A percentile compares a stretch with the other conserved stretches of the same genome.
Evolutionary conservation across 2,329 filamentous ascomycete species (phyloP).

Genomic region (Ceratocystis papillata): DNA sequence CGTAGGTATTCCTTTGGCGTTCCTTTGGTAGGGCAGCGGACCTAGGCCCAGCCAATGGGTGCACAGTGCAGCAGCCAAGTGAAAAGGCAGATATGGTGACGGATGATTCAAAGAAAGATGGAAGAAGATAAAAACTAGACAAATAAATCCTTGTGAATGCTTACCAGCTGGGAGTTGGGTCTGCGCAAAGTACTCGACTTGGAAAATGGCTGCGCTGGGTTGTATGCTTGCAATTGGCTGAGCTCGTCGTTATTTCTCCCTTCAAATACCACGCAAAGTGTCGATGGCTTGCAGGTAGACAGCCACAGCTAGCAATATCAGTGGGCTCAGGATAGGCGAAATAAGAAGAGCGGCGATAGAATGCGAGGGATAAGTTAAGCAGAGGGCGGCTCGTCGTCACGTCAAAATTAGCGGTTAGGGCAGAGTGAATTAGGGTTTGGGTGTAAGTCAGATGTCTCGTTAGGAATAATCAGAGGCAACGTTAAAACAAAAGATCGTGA

Average conservation of each 20-base stretch:
- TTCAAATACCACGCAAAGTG: too few species aligned
- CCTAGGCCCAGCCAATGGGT: background rate
- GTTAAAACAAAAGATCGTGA: background rate
- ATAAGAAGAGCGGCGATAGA: too few species aligned
- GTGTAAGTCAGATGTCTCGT: slow-evolving; percentile 4
- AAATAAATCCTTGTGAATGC: background rate
- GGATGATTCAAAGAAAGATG: background rate
- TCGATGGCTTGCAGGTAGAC: too few species aligned
- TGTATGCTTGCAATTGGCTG: too few species aligned
- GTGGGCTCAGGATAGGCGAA: too few species aligned
- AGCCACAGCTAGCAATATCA: too few species aligned
- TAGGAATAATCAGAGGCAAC: background rate
- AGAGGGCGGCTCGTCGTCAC: too few species aligned
- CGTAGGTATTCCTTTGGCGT: background rate
- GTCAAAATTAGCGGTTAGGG: background rate
- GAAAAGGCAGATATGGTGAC: background rate
- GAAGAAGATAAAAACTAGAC: background rate
- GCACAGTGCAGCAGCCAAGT: background rate
- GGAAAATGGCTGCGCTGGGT: too few species aligned
- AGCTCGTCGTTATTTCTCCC: too few species aligned
- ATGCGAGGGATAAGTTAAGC: background rate
- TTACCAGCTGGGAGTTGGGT: background rate
- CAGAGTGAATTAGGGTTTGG: background rate
- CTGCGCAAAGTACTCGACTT: too few species aligned
- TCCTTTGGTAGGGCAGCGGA: slow-evolving; percentile 3